These are phyloP conservation scores for Gaultheria prostrata DNA, from an alignment of 148 eudicot species.

Conservation along the genomic window DNA sequence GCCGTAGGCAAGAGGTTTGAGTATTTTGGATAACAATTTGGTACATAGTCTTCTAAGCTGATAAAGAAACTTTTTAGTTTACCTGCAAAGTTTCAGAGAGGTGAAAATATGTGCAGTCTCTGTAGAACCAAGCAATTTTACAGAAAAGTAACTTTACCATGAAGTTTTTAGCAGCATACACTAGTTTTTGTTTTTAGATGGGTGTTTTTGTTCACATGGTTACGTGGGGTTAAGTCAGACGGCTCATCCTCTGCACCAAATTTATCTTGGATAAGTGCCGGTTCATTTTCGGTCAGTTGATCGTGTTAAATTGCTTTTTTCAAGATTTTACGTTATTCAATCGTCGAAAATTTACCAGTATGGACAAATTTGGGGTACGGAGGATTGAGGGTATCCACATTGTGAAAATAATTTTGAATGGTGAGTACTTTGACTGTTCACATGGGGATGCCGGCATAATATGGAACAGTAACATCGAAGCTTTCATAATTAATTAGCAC, in stretches of 20 bases:
- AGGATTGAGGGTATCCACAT: too few species aligned
- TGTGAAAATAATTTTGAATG: neutral
- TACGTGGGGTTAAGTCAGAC: too few species aligned
- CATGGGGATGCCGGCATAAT: too few species aligned
- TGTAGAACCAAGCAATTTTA: slow-evolving; percentile 3
- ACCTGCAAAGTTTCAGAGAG: slow-evolving; percentile 17
- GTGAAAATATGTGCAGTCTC: slow-evolving; percentile 23
- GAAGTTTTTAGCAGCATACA: neutral
- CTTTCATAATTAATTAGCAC: neutral
- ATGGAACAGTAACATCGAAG: neutral
- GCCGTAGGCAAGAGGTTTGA: slow-evolving; percentile 19
- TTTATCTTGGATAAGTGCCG: too few species aligned
- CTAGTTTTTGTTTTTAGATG: neutral
- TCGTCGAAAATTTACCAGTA: too few species aligned
- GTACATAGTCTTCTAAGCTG: neutral
- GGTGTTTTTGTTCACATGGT: neutral
- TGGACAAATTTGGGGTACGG: too few species aligned
- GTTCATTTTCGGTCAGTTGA: too few species aligned
- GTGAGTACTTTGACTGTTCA: neutral
- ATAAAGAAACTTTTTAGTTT: neutral
- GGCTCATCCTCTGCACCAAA: too few species aligned
- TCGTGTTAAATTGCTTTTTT: too few species aligned
- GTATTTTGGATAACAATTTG: neutral
- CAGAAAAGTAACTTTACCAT: neutral
- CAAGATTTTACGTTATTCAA: too few species aligned